These are phyloP conservation scores for Vaccinium darrowii DNA, from an alignment of 148 eudicot species.

Conservation along the genomic window DNA sequence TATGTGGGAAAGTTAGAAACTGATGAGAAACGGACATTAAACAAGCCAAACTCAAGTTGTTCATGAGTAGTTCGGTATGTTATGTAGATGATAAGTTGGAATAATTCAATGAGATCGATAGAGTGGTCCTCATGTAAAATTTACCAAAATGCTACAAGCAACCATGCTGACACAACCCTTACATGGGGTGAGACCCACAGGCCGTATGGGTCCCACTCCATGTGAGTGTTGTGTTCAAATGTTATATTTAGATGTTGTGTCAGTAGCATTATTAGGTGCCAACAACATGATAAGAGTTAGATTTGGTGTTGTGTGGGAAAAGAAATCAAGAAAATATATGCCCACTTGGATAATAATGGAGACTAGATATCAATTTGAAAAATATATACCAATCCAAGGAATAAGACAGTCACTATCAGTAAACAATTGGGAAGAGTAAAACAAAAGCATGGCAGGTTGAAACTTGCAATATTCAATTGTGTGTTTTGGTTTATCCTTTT, in stretches of 20 bases:
- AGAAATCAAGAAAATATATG: neutral
- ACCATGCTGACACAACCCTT: no score
- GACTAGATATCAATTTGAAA: no score
- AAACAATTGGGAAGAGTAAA: neutral
- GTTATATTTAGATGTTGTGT: no score
- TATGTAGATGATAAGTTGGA: neutral
- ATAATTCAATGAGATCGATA: neutral
- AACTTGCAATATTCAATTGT: neutral
- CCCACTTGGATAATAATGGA: neutral
- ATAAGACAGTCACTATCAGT: neutral
- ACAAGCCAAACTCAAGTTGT: neutral
- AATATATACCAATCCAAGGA: neutral
- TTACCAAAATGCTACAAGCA: no score
- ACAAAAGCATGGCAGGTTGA: neutral
- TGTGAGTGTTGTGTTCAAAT: no score
- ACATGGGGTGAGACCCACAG: no score
- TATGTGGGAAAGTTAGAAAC: no score
- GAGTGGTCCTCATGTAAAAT: no score
- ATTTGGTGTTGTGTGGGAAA: neutral
- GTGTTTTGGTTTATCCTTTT: no score
- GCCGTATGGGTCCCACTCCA: no score
- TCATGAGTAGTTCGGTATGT: neutral
- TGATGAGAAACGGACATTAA: no score
- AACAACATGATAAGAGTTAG: neutral
- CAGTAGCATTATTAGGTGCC: neutral